A percentile compares a stretch with the other conserved stretches of the same genome.
Conservation (phyloP, 805 yeast genomes). For the Komagataella pseudopastoris region DNA sequence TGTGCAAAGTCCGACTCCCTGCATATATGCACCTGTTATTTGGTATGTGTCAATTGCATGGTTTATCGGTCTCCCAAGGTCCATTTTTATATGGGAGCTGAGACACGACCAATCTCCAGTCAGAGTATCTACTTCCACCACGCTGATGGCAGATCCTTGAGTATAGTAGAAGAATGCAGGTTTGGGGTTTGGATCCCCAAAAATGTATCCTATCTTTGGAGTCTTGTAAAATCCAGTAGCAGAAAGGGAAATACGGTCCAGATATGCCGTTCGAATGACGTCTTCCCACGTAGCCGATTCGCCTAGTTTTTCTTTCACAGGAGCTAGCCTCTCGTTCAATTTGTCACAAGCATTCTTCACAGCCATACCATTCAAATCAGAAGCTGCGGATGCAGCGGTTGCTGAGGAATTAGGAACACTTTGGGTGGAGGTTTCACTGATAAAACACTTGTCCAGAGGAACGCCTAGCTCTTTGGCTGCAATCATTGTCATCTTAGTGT, state of each 20-base stretch:
- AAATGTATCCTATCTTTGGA: constrained; percentile 30
- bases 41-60: constrained; percentile 37
- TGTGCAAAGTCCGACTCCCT: constrained; percentile 35
- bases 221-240: constrained; percentile 38
- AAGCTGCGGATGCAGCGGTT: constrained; percentile 35
- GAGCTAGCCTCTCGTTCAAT: constrained; percentile 24
- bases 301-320: constrained; percentile 22
- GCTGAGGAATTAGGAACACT: constrained; percentile 33
- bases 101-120: constrained; percentile 34
- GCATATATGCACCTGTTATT: constrained; percentile 36
- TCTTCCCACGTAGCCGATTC: constrained; percentile 24
- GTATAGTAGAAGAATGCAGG: constrained; percentile 34
- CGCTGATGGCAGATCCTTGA: constrained; percentile 27
- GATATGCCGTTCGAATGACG: constrained; percentile 25
- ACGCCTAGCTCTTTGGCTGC: constrained; percentile 28
- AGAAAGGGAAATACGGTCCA: constrained; percentile 28
- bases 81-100: constrained; percentile 30
- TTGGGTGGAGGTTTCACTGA: constrained; percentile 33
- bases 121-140: constrained; percentile 31
- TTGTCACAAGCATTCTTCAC: constrained; percentile 32
- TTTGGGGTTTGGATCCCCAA: constrained; percentile 25
- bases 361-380: constrained; percentile 36
- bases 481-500: constrained; percentile 34
- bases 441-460: constrained; percentile 24
- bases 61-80: constrained; percentile 32